These are phyloP conservation scores for Candida tammaniensis DNA, from an alignment of 805 yeast species.

Conservation along the genomic window DNA sequence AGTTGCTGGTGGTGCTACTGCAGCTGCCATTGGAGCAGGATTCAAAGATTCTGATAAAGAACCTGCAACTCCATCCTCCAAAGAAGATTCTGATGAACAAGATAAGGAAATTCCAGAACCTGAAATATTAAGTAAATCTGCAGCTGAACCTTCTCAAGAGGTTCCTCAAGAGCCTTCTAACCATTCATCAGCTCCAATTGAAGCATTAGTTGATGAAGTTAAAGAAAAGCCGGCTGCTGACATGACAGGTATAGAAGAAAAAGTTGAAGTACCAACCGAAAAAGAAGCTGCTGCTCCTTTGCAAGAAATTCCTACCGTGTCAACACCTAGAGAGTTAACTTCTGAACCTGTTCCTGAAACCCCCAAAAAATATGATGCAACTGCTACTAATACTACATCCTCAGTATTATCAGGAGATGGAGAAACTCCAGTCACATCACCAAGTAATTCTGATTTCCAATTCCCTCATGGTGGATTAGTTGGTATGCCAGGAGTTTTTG, in stretches of 20 bases:
- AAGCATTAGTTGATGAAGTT: constrained; percentile 25
- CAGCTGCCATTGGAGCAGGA: not conserved
- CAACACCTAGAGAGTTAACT: constrained; percentile 6
- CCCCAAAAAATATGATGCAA: constrained; percentile 8
- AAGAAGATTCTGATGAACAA: not conserved
- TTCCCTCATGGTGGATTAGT: constrained; percentile 42
- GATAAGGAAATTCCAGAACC: constrained; percentile 1
- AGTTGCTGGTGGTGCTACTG: constrained; percentile 11
- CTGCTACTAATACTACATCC: constrained; percentile 30
- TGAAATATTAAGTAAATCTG: not conserved
- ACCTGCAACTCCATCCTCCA: not conserved
- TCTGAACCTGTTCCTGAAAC: not conserved
- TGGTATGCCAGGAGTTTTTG: constrained; percentile 42
- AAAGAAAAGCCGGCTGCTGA: constrained; percentile 24
- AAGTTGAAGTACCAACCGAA: no score
- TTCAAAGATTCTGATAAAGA: not conserved
- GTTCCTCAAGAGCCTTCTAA: not conserved
- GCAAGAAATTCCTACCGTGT: constrained; percentile 26
- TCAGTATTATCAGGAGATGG: constrained; percentile 29
- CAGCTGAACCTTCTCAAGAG: not conserved
- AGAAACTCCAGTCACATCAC: constrained; percentile 50
- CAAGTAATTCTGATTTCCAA: constrained; percentile 47
- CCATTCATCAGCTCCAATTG: constrained; percentile 6
- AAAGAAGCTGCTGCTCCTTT: constrained; percentile 4
- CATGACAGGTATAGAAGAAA: constrained; percentile 25